Base-by-base conservation (phyloP, 2,329 filamentous ascomycete genomes). In the Talaromyces atroroseus region DNA sequence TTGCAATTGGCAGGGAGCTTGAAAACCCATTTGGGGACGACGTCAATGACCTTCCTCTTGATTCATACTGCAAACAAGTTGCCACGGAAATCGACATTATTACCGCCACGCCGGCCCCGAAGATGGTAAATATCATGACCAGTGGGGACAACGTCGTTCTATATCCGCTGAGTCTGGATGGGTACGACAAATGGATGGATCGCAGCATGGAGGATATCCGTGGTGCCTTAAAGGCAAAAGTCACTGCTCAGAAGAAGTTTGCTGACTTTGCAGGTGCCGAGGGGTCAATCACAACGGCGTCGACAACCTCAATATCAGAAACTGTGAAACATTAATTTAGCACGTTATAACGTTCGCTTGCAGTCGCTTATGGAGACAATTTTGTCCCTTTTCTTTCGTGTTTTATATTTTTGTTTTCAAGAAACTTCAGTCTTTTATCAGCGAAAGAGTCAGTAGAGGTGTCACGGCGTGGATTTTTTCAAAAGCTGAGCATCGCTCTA, bases 1-100 rank as follows among this genome's bases (percentile, higher is more conserved):
- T 83, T 3, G 78, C 82, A 60, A 92, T 92, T 64, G 89, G 89
- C 40, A 83, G 84, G 60, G 89, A 94, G 72, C 88, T 94, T 61
- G 89, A 94, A 71, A 90, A 94, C 66, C 89, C 89, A 5, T 94
- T 94, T 69, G 89, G 89, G 57, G 79, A 85, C 61, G 89, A 94
- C 61, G 89, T 92, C 63, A 94, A 94, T 67, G 89, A 94, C 71
- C 74, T 92, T 44, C 87, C 87, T 0, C 78, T 92, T 2, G 89
- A 92, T 66, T 75, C 79, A 14, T 95, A 85, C 77, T 94, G 89
- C 73, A 80, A 85, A 38, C 87, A 91, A 65, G 79, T 94, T 44
- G 82, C 86, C 21, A 71, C 80, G 32, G 90, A 95, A 64, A 78
- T 94, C 63, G 87, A 92, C 66, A 83, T 88, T 57, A 84, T 92